A percentile compares a stretch with the other conserved stretches of the same genome.
Conservation (phyloP, 73 alveolate species). For the Paramecium pentaurelia region DNA sequence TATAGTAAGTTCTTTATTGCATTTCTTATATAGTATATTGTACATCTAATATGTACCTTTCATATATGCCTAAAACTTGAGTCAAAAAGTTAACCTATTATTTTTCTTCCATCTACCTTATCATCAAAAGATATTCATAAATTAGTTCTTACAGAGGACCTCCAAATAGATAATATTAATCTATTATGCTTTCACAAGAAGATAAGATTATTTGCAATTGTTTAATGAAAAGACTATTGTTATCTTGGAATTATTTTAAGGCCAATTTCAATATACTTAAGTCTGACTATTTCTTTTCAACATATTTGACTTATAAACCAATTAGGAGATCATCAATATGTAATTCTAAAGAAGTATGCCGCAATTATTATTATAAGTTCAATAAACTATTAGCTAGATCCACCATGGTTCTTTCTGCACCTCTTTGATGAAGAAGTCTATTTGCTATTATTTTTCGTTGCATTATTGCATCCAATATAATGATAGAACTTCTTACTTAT, state of each 20-base stretch:
- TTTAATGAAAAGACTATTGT: neutral
- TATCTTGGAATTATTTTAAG: neutral
- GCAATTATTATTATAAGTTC: neutral
- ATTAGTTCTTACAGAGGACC: neutral
- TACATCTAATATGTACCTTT: neutral
- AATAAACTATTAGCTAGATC: constrained; percentile 9
- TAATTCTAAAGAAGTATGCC: neutral
- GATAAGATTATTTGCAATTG: neutral
- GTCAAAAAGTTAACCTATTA: neutral
- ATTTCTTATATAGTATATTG: neutral
- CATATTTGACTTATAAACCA: neutral
- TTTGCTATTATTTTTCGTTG: constrained; percentile 6
- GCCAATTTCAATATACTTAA: neutral
- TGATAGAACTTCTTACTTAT: neutral
- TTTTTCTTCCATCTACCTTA: neutral
- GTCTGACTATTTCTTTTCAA: neutral
- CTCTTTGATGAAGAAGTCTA: constrained; percentile 9
- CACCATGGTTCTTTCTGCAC: neutral
- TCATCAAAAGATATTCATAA: constrained; percentile 12
- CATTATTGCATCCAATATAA: neutral
- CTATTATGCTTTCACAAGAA: constrained; percentile 13
- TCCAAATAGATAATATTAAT: neutral
- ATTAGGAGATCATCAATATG: neutral
- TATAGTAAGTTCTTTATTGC: neutral
- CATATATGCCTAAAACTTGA: neutral